Percentiles rank a stretch among this genome's conserved stretches.
Evolutionary conservation across 1,139 yeast genomes (phyloP).

Genomic region (Wickerhamomyces sp.): DNA sequence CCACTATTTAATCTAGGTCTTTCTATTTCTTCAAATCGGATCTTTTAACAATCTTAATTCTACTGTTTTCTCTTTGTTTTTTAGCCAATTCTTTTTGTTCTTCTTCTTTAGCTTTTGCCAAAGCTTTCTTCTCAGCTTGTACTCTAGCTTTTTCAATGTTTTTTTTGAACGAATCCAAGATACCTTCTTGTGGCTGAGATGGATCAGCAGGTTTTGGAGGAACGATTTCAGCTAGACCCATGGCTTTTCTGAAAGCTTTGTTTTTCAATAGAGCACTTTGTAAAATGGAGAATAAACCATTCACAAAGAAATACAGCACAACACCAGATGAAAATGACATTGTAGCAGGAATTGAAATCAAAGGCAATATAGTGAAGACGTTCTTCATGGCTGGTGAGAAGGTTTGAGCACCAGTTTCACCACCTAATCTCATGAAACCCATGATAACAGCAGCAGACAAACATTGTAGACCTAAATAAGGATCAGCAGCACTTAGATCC

Average conservation of each 20-base stretch:
- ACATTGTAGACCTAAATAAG: slow-evolving; percentile 82
- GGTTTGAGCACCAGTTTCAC: slow-evolving; percentile 82
- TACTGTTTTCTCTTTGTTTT: slow-evolving; percentile 27
- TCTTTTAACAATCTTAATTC: slow-evolving; percentile 31
- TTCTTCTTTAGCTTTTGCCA: slow-evolving; percentile 29
- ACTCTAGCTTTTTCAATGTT: slow-evolving; percentile 58
- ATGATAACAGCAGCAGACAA: slow-evolving; percentile 79
- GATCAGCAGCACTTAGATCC: slow-evolving; percentile 80
- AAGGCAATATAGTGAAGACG: slow-evolving; percentile 68
- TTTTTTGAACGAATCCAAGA: slow-evolving; percentile 50
- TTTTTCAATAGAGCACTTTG: slow-evolving; percentile 68
- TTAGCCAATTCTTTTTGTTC: slow-evolving; percentile 26
- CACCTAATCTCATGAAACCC: slow-evolving; percentile 75
- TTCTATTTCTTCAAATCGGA: slow-evolving; percentile 21
- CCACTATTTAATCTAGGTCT: background rate
- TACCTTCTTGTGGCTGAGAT: slow-evolving; percentile 32
- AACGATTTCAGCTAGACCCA: slow-evolving; percentile 65
- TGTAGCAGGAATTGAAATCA: slow-evolving; percentile 79
- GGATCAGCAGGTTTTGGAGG: slow-evolving; percentile 40
- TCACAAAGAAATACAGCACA: slow-evolving; percentile 77
- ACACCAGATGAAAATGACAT: slow-evolving; percentile 83
- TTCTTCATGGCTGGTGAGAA: slow-evolving; percentile 70
- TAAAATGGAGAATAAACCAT: slow-evolving; percentile 65
- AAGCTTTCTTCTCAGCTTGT: slow-evolving; percentile 39
- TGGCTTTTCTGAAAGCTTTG: slow-evolving; percentile 47